Conservation (phyloP, 2,329 filamentous ascomycete genomes). For the Diaporthe capsici region DNA sequence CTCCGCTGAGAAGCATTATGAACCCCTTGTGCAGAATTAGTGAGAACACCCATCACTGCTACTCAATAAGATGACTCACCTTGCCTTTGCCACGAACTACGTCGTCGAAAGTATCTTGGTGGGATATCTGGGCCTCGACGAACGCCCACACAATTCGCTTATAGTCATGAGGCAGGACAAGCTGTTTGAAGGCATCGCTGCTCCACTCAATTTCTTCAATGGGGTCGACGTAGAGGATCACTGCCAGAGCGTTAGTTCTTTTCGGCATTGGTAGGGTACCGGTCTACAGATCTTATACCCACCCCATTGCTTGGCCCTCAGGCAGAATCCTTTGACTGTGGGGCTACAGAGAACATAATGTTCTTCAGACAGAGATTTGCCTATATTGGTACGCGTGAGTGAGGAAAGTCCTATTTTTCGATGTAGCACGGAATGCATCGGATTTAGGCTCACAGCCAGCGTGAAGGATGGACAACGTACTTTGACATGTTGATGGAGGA, state of each 20-base stretch:
- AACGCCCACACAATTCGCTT: conserved; percentile 50
- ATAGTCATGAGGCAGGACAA: conserved; percentile 50
- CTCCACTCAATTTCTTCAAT: conserved; percentile 52
- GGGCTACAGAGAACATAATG: background rate
- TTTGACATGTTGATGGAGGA: background rate
- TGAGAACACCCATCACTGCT: too few species aligned
- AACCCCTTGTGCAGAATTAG: conserved; percentile 23
- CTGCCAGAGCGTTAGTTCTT: background rate
- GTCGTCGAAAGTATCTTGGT: conserved; percentile 38
- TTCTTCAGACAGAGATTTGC: background rate
- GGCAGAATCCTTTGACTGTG: background rate
- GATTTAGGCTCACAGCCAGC: too few species aligned
- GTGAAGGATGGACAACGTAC: background rate
- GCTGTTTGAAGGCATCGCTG: conserved; percentile 57
- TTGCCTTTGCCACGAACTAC: conserved; percentile 41
- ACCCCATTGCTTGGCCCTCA: background rate
- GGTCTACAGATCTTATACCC: too few species aligned
- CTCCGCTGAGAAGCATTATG: conserved; percentile 25
- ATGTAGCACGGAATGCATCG: too few species aligned
- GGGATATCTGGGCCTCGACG: background rate
- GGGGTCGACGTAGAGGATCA: background rate
- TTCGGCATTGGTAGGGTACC: too few species aligned
- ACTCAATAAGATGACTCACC: background rate
- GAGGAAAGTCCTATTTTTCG: too few species aligned
- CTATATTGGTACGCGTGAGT: background rate